phyloP scores from a whole-genome alignment of 2,329 filamentous ascomycete species.

The Periconia sp. region DNA sequence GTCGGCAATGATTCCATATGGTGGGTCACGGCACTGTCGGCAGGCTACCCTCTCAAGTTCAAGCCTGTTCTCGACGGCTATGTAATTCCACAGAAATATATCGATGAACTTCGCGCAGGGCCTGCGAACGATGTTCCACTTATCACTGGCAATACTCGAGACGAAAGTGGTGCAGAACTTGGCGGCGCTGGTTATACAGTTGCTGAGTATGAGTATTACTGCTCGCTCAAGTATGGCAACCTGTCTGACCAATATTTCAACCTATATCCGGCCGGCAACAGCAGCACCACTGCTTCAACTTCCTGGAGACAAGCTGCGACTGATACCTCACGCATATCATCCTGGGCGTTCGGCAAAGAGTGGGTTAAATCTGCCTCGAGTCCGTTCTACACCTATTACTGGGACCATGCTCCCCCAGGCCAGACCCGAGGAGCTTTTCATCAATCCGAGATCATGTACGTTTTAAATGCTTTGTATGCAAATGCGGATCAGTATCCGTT shows the following conservation, averaged over 20 bases:
- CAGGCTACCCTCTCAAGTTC: not conserved
- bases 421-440: slow-evolving; percentile 32
- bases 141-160: slow-evolving; percentile 59
- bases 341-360: slow-evolving; percentile 25
- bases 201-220: not conserved
- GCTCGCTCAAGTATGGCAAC: not conserved
- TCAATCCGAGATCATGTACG: slow-evolving; percentile 45
- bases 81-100: slow-evolving; percentile 54
- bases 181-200: slow-evolving; percentile 13
- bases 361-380: slow-evolving; percentile 20
- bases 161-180: slow-evolving; percentile 50
- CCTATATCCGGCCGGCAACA: not conserved
- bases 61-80: slow-evolving; percentile 60
- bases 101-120: slow-evolving; percentile 46
- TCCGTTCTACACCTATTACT: slow-evolving; percentile 46
- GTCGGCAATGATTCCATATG: slow-evolving; percentile 2
- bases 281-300: not conserved
- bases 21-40: slow-evolving; percentile 1
- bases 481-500: slow-evolving; percentile 14
- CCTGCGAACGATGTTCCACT: slow-evolving; percentile 54
- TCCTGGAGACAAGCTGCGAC: too few relatives aligned
- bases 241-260: not conserved
- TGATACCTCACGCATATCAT: slow-evolving; percentile 31
- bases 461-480: slow-evolving; percentile 44
- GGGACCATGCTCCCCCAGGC: slow-evolving; percentile 45